phyloP scores from a whole-genome alignment of 371 early-diverging fungal genomes.

The Rhizomucor miehei region DNA sequence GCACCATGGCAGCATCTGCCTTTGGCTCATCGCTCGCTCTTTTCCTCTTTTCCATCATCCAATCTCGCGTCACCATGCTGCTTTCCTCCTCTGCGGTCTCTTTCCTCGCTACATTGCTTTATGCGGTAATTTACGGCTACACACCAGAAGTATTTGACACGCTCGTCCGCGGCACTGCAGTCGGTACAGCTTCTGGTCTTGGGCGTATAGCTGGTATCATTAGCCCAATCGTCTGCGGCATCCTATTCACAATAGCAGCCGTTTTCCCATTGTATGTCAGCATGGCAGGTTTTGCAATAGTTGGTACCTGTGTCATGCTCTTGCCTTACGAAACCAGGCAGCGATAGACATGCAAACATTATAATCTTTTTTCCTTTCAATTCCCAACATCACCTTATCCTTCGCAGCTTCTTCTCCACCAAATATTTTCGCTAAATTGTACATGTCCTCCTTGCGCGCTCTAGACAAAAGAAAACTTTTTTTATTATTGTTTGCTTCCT shows the following conservation, averaged over 20 bases:
- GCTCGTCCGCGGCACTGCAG: constrained; percentile 75
- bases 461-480: background rate
- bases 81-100: constrained; percentile 65
- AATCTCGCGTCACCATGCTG: constrained; percentile 53
- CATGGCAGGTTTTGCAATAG: constrained; percentile 53
- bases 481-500: background rate
- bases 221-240: constrained; percentile 74
- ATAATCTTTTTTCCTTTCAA: too few species aligned
- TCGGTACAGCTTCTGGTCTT: constrained; percentile 77
- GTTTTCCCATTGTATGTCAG: constrained; percentile 71
- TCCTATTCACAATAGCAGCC: constrained; percentile 53
- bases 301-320: constrained; percentile 60
- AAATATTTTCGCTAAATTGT: background rate
- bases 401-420: background rate
- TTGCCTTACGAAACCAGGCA: constrained; percentile 68
- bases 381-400: too few species aligned
- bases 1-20: constrained; percentile 79
- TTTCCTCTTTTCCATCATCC: constrained; percentile 61
- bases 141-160: constrained; percentile 90
- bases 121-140: constrained; percentile 83
- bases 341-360: background rate
- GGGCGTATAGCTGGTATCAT: constrained; percentile 75
- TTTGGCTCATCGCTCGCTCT: constrained; percentile 66
- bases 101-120: constrained; percentile 73
- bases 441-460: background rate